Evolutionary conservation across 2,329 filamentous ascomycete genomes (phyloP), one percentile per base, ranked within the genome.

Genomic region (Apiospora koreana): DNA sequence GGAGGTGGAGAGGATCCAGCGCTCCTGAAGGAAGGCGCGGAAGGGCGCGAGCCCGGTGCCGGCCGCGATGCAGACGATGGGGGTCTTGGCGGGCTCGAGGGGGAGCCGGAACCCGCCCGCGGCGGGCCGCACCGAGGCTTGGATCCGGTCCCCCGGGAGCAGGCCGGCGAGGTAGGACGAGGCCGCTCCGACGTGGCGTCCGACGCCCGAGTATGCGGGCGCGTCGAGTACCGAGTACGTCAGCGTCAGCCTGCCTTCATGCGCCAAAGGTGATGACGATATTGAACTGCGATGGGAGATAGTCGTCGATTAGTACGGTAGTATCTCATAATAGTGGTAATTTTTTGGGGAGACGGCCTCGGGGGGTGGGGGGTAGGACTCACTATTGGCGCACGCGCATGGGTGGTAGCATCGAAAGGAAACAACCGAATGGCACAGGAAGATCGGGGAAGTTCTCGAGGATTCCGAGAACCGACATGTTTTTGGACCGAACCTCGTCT

Each of bases 351-450:
- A 35, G 8, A 35, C 35, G 35, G 35, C 35, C 35, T 35, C 35
- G 8, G 35, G 35, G 35, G 3, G 8, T 3, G 35, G 35, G 3
- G 9, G 23, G n/a, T 23, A 16, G 38, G 16, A 90, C 89, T 10
- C 84, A 87, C 83, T 94, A 94, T 79, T 93, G 91, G n/a, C 92
- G 87, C 48, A 93, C 86, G 38, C 92, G 89, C 90, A 96, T 93
- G 0, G 93, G 91, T 1, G 92, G 92, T 0, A 94, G 86, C 85
- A 94, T 91, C 43, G 86, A 85, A 9, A 96, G 84, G 82, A 92
- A 95, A 23, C 88, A 81, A 3, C 86, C 86, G 31, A 96, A 86
- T 0, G 92, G 86, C 0, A 95, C 80, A 2, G 86, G 80, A 42
- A 93, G 83, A 0, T 83, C 80, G 0, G 87, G 84, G 76, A 90